These are phyloP conservation scores for Penicillium paxilli DNA, from an alignment of 495 filamentous ascomycete species.

Conservation along the genomic window DNA sequence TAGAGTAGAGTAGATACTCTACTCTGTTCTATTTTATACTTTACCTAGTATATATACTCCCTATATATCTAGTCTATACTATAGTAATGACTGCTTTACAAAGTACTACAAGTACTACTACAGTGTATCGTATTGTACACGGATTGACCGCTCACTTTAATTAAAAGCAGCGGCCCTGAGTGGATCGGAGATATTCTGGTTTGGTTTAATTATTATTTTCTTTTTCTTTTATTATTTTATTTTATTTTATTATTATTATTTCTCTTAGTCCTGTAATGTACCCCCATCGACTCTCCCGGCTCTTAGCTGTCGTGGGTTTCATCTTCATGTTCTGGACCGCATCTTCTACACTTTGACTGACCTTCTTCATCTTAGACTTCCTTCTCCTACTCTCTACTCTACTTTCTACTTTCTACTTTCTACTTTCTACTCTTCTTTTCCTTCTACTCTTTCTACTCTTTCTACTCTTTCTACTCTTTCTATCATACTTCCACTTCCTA, in stretches of 20 bases:
- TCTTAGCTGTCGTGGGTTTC: neutral
- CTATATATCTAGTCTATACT: too few relatives aligned
- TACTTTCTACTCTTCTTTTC: slow-evolving; percentile 11
- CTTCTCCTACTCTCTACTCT: slow-evolving; percentile 4
- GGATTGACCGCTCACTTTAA: slow-evolving; percentile 19
- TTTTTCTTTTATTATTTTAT: slow-evolving; percentile 2
- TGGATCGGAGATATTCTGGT: slow-evolving; percentile 16
- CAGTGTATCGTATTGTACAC: neutral
- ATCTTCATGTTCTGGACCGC: slow-evolving; percentile 11
- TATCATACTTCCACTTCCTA: too few relatives aligned
- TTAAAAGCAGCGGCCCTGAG: slow-evolving; percentile 14
- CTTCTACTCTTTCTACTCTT: too few relatives aligned
- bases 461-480: too few relatives aligned
- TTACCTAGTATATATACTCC: too few relatives aligned
- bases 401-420: slow-evolving; percentile 6
- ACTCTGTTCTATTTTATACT: too few relatives aligned
- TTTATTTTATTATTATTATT: slow-evolving; percentile 3
- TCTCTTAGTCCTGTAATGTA: neutral
- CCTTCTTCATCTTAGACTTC: neutral
- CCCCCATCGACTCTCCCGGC: neutral
- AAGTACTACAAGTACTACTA: too few relatives aligned
- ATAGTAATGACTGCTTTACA: too few relatives aligned
- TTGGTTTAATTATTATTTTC: slow-evolving; percentile 1
- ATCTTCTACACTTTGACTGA: slow-evolving; percentile 10
- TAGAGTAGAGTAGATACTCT: too few relatives aligned